A percentile compares a stretch with the other conserved stretches of the same genome.
Evolutionary conservation across 1,139 yeast species (phyloP).

Genomic region (Blastobotrys petasosporus): DNA sequence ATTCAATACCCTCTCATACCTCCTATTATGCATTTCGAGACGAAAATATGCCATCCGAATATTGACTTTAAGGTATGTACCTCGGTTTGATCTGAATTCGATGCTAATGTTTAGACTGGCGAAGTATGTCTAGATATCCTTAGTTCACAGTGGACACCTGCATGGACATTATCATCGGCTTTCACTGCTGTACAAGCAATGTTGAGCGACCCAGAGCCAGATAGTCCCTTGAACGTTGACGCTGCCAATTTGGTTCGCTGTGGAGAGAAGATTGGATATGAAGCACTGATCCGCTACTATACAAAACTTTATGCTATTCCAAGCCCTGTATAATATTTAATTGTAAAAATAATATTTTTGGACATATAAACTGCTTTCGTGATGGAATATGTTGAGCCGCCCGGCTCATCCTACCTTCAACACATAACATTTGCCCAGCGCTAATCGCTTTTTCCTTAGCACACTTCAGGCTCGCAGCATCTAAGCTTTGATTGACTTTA

Average conservation of each 20-base stretch:
- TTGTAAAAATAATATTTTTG: too few relatives aligned
- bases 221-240: slow-evolving; percentile 80
- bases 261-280: slow-evolving; percentile 52
- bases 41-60: slow-evolving; percentile 69
- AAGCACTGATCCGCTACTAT: slow-evolving; percentile 58
- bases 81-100: slow-evolving; percentile 1
- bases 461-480: too few relatives aligned
- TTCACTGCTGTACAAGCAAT: slow-evolving; percentile 65
- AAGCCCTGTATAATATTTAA: slow-evolving; percentile 2
- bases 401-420: too few relatives aligned
- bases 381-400: too few relatives aligned
- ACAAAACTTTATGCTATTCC: slow-evolving; percentile 37
- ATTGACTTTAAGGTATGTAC: slow-evolving; percentile 43
- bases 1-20: slow-evolving; percentile 62
- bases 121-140: slow-evolving; percentile 82
- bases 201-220: slow-evolving; percentile 74
- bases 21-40: slow-evolving; percentile 52
- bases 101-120: slow-evolving; percentile 42
- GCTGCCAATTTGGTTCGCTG: slow-evolving; percentile 68
- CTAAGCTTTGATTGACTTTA: too few relatives aligned
- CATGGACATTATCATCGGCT: slow-evolving; percentile 73
- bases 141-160: slow-evolving; percentile 75
- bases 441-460: too few relatives aligned
- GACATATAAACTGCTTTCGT: too few relatives aligned
- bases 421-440: too few relatives aligned